These are phyloP conservation scores for Pelargonium citronellum DNA, from an alignment of 441 rosid genomes.

Conservation along the genomic window DNA sequence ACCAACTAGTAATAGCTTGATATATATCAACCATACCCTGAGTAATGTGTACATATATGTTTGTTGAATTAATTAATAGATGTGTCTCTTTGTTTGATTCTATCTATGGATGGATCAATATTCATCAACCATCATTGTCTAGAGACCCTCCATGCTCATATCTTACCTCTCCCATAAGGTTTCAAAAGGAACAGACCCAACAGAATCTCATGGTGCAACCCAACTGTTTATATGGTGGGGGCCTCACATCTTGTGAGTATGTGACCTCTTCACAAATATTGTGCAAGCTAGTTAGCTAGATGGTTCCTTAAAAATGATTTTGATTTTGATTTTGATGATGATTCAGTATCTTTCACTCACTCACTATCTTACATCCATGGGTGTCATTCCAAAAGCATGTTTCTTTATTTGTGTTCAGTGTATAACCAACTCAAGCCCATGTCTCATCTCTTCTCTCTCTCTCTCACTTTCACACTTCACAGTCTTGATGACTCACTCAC, in stretches of 20 bases:
- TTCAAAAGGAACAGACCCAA: constrained; percentile 40
- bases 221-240: too few species aligned
- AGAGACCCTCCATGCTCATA: constrained; percentile 2
- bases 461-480: neutral
- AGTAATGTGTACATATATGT: neutral
- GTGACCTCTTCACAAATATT: too few species aligned
- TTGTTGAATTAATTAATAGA: neutral
- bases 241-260: neutral
- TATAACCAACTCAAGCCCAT: constrained; percentile 17
- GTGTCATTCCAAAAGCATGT: constrained; percentile 32
- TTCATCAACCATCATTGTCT: neutral
- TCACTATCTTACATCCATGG: constrained; percentile 13
- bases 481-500: constrained; percentile 2
- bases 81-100: neutral
- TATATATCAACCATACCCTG: too few species aligned
- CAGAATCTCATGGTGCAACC: constrained; percentile 34
- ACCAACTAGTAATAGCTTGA: constrained; percentile 14
- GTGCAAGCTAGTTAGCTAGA: neutral
- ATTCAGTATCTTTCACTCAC: neutral
- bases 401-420: constrained; percentile 21
- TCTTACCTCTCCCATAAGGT: constrained; percentile 7
- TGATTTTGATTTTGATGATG: constrained; percentile 1
- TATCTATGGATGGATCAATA: neutral
- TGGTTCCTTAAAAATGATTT: neutral
- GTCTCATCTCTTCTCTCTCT: neutral